phyloP scores from a whole-genome alignment of 805 yeast species.

The Allodekkera sacchari region DNA sequence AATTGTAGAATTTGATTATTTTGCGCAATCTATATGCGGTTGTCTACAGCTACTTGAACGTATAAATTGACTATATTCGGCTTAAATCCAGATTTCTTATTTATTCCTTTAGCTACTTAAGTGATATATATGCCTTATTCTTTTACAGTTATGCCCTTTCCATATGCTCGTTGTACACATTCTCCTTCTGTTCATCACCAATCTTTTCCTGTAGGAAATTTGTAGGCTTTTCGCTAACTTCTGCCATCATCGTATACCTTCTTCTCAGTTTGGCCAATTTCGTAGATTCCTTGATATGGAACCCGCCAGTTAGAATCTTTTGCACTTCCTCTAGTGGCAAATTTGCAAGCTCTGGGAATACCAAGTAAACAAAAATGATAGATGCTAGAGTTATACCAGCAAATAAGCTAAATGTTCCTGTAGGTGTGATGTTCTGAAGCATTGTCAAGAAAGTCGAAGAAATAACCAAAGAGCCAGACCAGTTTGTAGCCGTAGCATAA shows the following conservation, averaged over 20 bases:
- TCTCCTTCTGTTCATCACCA: not conserved
- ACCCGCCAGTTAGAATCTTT: constrained; percentile 71
- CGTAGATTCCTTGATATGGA: constrained; percentile 64
- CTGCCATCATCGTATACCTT: not conserved
- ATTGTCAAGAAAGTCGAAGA: constrained; percentile 89
- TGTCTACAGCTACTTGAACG: no score
- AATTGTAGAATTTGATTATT: no score
- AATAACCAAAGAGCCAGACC: constrained; percentile 90
- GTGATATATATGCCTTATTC: no score
- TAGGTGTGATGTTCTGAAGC: constrained; percentile 87
- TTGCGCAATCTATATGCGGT: no score
- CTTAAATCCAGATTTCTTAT: no score
- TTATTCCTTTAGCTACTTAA: no score
- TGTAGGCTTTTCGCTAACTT: not conserved
- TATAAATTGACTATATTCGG: no score
- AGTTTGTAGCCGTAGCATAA: constrained; percentile 87
- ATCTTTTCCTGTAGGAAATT: no score
- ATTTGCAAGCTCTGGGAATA: constrained; percentile 88
- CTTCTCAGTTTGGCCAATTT: constrained; percentile 40
- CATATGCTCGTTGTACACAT: no score
- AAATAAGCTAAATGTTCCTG: constrained; percentile 88
- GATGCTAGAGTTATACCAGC: constrained; percentile 75
- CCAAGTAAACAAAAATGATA: constrained; percentile 65
- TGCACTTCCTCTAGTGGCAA: constrained; percentile 89
- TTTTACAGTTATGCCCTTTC: no score